These are phyloP conservation scores for Fusarium siculi DNA, from an alignment of 2,329 filamentous ascomycete species.

Conservation along the genomic window DNA sequence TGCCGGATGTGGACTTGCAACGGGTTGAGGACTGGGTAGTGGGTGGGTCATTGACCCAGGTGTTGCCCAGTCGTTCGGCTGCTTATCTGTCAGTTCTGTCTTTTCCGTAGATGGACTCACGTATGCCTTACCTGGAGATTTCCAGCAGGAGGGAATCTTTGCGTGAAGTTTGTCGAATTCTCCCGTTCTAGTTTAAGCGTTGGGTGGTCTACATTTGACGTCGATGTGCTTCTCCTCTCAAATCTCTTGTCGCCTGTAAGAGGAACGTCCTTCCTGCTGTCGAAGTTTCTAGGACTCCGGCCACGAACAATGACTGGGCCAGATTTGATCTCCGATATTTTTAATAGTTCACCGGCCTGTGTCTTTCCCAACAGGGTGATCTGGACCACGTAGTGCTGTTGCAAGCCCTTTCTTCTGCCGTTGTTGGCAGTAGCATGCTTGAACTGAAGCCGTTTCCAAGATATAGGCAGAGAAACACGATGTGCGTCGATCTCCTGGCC, in stretches of 20 bases:
- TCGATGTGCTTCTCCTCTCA: constrained; percentile 57
- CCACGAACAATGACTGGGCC: constrained; percentile 96
- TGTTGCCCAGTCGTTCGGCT: constrained; percentile 59
- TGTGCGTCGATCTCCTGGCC: constrained; percentile 81
- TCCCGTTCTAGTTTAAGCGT: constrained; percentile 50
- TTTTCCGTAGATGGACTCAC: neutral
- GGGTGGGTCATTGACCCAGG: constrained; percentile 50
- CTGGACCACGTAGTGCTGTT: constrained; percentile 93
- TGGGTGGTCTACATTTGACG: constrained; percentile 47
- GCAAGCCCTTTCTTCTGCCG: constrained; percentile 89
- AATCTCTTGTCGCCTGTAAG: constrained; percentile 67
- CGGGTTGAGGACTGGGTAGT: constrained; percentile 45
- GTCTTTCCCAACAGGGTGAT: constrained; percentile 84
- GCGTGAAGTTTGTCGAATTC: constrained; percentile 42
- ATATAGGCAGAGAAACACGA: constrained; percentile 82
- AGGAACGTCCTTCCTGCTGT: constrained; percentile 86
- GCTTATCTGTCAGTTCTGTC: constrained; percentile 39
- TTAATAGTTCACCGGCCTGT: constrained; percentile 72
- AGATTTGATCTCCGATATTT: constrained; percentile 86
- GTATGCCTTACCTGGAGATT: constrained; percentile 49
- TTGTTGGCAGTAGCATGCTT: constrained; percentile 98
- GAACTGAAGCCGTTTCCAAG: constrained; percentile 95
- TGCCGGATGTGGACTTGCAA: constrained; percentile 57
- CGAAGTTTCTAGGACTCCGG: constrained; percentile 92
- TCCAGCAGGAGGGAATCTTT: constrained; percentile 48